Conservation (phyloP, 108 stramenopile genomes). For the Pseudonitzschia delicatissima region DNA sequence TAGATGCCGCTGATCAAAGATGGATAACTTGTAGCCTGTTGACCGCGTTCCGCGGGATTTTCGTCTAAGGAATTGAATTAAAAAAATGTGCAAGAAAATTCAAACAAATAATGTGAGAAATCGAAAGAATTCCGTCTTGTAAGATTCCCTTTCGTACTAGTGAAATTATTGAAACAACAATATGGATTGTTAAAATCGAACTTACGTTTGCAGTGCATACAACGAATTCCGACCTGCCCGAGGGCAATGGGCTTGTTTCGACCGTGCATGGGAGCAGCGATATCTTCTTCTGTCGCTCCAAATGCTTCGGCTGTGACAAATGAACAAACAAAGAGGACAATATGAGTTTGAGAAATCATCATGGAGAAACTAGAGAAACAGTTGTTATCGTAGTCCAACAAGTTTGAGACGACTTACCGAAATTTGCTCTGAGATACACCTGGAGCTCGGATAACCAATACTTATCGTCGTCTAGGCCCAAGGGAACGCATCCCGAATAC, state of each 20-base stretch:
- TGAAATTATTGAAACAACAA: conserved; percentile 1
- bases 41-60: conserved; percentile 55
- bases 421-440: conserved; percentile 71
- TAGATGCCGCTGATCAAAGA: conserved; percentile 80
- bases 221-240: conserved; percentile 86
- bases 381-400: neutral
- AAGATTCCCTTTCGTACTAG: no score
- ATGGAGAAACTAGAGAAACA: neutral
- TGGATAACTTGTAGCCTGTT: conserved; percentile 76
- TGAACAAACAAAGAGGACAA: neutral
- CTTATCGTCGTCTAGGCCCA: conserved; percentile 78
- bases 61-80: conserved; percentile 28
- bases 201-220: conserved; percentile 78
- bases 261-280: conserved; percentile 79
- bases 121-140: no score
- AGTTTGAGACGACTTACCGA: conserved; percentile 21
- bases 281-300: conserved; percentile 66
- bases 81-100: neutral
- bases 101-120: no score
- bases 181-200: neutral
- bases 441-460: conserved; percentile 87
- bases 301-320: conserved; percentile 62
- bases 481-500: conserved; percentile 53
- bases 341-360: neutral
- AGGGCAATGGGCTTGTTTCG: conserved; percentile 86